phyloP scores from a whole-genome alignment of 2,329 filamentous ascomycete species.

The Alternaria sp. region DNA sequence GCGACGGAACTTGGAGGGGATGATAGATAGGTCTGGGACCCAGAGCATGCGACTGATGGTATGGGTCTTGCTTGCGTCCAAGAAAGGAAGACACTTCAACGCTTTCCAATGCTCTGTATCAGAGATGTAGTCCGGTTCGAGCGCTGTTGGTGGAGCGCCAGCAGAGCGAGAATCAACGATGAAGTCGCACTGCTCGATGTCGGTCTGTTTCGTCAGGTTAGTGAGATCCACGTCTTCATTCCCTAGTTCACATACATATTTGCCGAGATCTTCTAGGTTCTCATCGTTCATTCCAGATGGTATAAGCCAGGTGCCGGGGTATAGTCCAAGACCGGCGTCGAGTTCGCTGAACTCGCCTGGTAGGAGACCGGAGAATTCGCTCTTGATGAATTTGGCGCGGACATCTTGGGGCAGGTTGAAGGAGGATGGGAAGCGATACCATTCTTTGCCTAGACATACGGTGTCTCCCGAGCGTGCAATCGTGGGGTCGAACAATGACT shows the following conservation, averaged over 20 bases:
- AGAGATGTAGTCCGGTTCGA: slow-evolving; percentile 81
- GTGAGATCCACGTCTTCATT: not conserved
- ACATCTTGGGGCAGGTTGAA: slow-evolving; percentile 87
- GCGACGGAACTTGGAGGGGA: slow-evolving; percentile 73
- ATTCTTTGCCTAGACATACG: slow-evolving; percentile 94
- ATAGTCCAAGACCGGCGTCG: slow-evolving; percentile 71
- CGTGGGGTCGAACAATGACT: slow-evolving; percentile 65
- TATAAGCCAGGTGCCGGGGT: slow-evolving; percentile 82
- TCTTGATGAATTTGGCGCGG: slow-evolving; percentile 87
- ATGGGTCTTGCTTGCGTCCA: slow-evolving; percentile 78
- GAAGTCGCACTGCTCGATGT: slow-evolving; percentile 78
- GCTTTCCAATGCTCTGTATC: slow-evolving; percentile 79
- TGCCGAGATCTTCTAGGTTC: slow-evolving; percentile 84
- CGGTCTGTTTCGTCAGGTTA: slow-evolving; percentile 56
- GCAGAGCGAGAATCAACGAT: slow-evolving; percentile 87
- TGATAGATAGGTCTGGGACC: slow-evolving; percentile 73
- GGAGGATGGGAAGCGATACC: slow-evolving; percentile 96
- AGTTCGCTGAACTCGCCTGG: slow-evolving; percentile 89
- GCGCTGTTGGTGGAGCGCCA: slow-evolving; percentile 61
- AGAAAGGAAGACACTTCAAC: slow-evolving; percentile 76
- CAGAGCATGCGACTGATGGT: slow-evolving; percentile 79
- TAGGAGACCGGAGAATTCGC: slow-evolving; percentile 85
- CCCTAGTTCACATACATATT: slow-evolving; percentile 69
- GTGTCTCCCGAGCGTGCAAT: slow-evolving; percentile 68
- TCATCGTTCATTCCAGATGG: slow-evolving; percentile 89